Conservation (phyloP, 768 basidiomycete genomes). For the Tubosaeta sp. region DNA sequence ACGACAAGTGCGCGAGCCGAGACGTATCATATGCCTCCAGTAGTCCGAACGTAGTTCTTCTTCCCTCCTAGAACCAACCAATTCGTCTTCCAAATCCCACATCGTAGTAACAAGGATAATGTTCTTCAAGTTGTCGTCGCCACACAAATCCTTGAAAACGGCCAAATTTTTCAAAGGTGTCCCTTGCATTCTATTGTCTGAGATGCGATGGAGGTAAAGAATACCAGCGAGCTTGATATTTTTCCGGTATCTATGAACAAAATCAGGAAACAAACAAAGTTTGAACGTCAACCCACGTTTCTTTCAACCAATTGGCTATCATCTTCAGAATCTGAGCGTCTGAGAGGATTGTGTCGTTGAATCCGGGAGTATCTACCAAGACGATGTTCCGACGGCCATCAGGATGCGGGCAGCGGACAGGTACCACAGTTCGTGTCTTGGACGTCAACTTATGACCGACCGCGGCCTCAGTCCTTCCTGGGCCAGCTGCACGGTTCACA, state of each 20-base stretch:
- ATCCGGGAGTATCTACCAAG: slow-evolving; percentile 18
- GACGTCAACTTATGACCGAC: slow-evolving; percentile 2
- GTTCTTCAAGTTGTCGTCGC: slow-evolving; percentile 8
- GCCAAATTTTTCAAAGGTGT: slow-evolving; percentile 7
- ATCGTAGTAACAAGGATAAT: slow-evolving; percentile 18
- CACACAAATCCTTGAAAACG: slow-evolving; percentile 12
- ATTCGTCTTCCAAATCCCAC: slow-evolving; percentile 10
- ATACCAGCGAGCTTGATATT: slow-evolving; percentile 11
- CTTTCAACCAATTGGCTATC: slow-evolving; percentile 14
- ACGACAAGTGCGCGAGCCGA: slow-evolving; percentile 10
- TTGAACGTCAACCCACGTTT: slow-evolving; percentile 7
- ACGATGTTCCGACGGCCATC: slow-evolving; percentile 11
- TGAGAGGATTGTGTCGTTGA: slow-evolving; percentile 11
- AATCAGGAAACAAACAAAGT: background rate
- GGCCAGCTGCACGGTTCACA: slow-evolving; percentile 7
- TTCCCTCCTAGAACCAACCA: slow-evolving; percentile 9
- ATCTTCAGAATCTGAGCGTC: slow-evolving; percentile 9
- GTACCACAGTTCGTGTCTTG: slow-evolving; percentile 3
- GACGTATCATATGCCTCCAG: slow-evolving; percentile 13
- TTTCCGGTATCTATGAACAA: slow-evolving; percentile 2
- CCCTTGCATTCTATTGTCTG: slow-evolving; percentile 9
- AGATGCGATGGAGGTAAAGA: slow-evolving; percentile 13
- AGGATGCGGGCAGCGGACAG: slow-evolving; percentile 12
- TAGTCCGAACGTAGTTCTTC: slow-evolving; percentile 7
- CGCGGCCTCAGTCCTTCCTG: background rate